Conservation (phyloP, 352 stramenopile genomes). For the Globisporangium splendens region DNA sequence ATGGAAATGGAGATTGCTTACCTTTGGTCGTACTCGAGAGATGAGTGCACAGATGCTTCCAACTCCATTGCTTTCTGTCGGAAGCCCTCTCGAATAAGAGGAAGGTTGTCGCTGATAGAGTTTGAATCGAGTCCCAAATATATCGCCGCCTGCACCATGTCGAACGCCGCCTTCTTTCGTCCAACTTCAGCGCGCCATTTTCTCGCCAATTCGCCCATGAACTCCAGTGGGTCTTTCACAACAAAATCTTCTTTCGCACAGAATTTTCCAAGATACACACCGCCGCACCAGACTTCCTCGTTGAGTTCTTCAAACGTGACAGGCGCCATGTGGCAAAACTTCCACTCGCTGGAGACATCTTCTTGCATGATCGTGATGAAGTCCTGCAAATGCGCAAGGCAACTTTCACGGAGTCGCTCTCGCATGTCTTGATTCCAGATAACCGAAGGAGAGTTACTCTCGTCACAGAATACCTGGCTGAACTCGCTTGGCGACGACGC, state of each 20-base stretch:
- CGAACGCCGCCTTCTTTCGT: conserved; percentile 25
- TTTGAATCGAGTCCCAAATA: conserved; percentile 29
- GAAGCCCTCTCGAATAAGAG: conserved; percentile 48
- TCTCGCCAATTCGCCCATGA: conserved; percentile 80
- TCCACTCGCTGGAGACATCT: conserved; percentile 85
- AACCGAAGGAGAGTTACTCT: conserved; percentile 87
- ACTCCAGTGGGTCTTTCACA: conserved; percentile 82
- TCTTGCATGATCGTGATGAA: conserved; percentile 88
- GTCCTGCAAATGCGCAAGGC: conserved; percentile 90
- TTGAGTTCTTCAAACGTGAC: conserved; percentile 88
- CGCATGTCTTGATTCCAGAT: conserved; percentile 95
- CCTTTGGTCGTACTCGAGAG: conserved; percentile 36
- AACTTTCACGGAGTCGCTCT: conserved; percentile 83
- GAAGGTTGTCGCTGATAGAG: conserved; percentile 13
- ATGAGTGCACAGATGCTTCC: conserved; percentile 20
- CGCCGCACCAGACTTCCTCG: conserved; percentile 92
- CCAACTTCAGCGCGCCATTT: conserved; percentile 77
- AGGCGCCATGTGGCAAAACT: conserved; percentile 90
- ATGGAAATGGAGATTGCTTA: conserved; percentile 10
- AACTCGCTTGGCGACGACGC: conserved; percentile 82
- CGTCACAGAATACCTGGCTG: conserved; percentile 83
- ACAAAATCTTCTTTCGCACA: conserved; percentile 80
- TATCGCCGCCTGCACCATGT: conserved; percentile 34
- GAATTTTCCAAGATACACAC: conserved; percentile 92
- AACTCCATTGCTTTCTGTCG: conserved; percentile 48